Evolutionary conservation across 192 early-diverging fungal genomes (phyloP).

Genomic region (Rhizophlyctis rosea): DNA sequence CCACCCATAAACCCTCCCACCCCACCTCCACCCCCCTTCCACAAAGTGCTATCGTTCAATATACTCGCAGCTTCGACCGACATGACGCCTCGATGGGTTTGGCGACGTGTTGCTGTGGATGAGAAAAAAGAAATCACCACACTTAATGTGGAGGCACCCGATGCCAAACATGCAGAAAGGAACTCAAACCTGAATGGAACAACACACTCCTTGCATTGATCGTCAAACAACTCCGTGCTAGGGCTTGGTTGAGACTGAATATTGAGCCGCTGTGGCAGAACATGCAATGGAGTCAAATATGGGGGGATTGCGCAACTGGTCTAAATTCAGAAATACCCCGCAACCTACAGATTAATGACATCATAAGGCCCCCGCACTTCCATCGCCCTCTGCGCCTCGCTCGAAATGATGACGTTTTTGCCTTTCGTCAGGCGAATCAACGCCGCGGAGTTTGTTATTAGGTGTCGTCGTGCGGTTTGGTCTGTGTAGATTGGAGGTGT

Average conservation of each 20-base stretch:
- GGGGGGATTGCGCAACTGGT: neutral
- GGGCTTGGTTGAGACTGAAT: slow-evolving; percentile 57
- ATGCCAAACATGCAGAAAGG: neutral
- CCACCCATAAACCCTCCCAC: too few species aligned
- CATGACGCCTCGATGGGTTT: slow-evolving; percentile 45
- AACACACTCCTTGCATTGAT: slow-evolving; percentile 54
- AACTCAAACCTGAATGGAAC: slow-evolving; percentile 43
- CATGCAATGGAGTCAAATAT: neutral
- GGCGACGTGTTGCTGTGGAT: slow-evolving; percentile 51
- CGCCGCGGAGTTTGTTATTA: slow-evolving; percentile 64
- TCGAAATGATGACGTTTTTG: slow-evolving; percentile 72
- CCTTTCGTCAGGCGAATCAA: slow-evolving; percentile 71
- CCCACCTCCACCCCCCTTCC: slow-evolving; percentile 26
- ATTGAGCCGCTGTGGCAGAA: slow-evolving; percentile 50
- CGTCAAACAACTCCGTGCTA: slow-evolving; percentile 51
- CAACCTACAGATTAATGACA: slow-evolving; percentile 72
- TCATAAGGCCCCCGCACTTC: slow-evolving; percentile 75
- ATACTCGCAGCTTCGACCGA: slow-evolving; percentile 25
- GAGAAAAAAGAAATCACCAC: neutral
- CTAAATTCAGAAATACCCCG: neutral
- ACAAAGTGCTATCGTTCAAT: neutral
- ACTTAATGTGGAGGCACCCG: neutral
- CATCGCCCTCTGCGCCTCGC: slow-evolving; percentile 65
- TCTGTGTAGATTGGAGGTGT: slow-evolving; percentile 39
- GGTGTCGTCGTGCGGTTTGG: slow-evolving; percentile 50